Base-by-base conservation (phyloP, 805 yeast species). In the Yarrowia osloensis region DNA sequence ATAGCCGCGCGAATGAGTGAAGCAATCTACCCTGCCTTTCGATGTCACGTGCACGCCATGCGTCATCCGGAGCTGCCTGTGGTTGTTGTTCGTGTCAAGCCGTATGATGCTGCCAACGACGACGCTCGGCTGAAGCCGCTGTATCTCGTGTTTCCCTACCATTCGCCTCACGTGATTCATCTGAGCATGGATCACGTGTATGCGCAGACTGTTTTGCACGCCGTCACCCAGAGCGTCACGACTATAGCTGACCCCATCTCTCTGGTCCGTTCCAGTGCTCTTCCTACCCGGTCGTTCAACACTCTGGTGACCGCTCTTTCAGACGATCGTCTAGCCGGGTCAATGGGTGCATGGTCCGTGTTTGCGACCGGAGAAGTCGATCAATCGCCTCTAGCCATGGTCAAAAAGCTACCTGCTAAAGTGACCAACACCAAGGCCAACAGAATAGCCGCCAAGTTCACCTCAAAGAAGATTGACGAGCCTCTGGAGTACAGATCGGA, bases 341-440 rank as follows among this genome's bases (percentile, higher is more conserved):
- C 92, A 11, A 73, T 88, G 66, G 96, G 94, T 0, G 80, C 85
- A 8, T 90, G 96, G 96, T 84, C 88, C 0, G 68, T 71, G 8
- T 90, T 89, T 74, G 94, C 96, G 0, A 86, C 86, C 70, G 86
- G 86, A 0, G 77, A 80, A 0, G 84, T 86, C 7, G 96, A 90
- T 74, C 80, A 83, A 3, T 82, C 87, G 0, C 93, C 96, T 0
- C 44, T 61, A 4, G 66, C 66, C n/a, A 61, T 61, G 52, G 66
- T 44, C 7, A 31, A 26, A 33, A 61, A 44, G 26, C 37, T 15
- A 5, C 63, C 63, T 7, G 26, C 21, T 12, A 57, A 40, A 26
- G 49, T 57, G 7, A 2, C 49, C 37, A 39, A 39, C 15, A 12
- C 63, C 28, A 57, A 57, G 19, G 49, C 63, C 15, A 57, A 40